phyloP scores from a whole-genome alignment of 257 asterid species.

The Solanum rostratum region DNA sequence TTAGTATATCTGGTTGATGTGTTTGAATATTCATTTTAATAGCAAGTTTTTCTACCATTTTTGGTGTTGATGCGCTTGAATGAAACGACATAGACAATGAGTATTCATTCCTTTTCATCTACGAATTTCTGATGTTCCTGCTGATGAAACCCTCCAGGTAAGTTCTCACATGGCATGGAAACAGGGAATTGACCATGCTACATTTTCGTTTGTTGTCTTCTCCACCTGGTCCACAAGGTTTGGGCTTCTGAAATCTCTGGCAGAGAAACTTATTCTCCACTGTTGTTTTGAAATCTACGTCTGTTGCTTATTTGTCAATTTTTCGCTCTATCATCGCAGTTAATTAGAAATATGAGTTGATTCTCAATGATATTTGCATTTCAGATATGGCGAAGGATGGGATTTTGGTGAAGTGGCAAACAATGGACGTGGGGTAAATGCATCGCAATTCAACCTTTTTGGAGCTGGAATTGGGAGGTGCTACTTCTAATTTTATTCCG shows the following conservation, averaged over 20 bases:
- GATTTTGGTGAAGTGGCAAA: conserved; percentile 90
- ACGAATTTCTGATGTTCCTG: neutral
- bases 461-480: conserved; percentile 97
- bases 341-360: neutral
- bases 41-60: neutral
- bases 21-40: neutral
- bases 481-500: conserved; percentile 1
- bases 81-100: neutral
- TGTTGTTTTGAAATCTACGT: too few species aligned
- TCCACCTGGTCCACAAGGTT: too few species aligned
- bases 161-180: neutral
- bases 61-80: neutral
- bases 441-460: conserved; percentile 66
- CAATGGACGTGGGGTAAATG: conserved; percentile 85
- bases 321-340: too few species aligned
- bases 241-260: too few species aligned
- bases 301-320: too few species aligned
- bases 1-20: neutral
- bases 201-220: neutral
- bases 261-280: too few species aligned
- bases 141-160: neutral
- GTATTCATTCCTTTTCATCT: neutral
- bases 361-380: neutral
- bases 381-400: conserved; percentile 99
- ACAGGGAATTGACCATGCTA: neutral